phyloP scores from a whole-genome alignment of 1,284 basidiomycete genomes.

The Volvariella surrecta region DNA sequence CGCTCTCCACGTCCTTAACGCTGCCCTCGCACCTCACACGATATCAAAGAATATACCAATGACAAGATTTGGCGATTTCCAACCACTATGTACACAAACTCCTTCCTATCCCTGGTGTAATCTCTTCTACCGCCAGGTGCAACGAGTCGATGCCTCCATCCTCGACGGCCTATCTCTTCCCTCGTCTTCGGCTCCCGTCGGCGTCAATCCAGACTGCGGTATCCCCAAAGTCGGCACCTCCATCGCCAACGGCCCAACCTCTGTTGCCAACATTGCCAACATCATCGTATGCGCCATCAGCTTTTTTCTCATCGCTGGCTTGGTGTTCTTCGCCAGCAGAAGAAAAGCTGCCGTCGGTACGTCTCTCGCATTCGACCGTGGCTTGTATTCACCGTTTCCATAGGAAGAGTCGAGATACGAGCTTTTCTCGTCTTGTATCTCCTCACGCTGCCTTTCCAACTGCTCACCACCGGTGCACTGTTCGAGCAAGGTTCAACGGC shows the following conservation, averaged over 20 bases:
- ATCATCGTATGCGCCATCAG: conserved; percentile 47
- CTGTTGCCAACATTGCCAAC: conserved; percentile 54
- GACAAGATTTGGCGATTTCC: conserved; percentile 48
- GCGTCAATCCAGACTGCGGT: conserved; percentile 49
- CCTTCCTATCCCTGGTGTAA: conserved; percentile 69
- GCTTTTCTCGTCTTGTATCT: conserved; percentile 60
- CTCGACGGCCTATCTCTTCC: conserved; percentile 32
- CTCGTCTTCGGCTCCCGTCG: conserved; percentile 41
- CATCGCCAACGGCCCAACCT: conserved; percentile 19
- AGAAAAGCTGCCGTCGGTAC: conserved; percentile 46
- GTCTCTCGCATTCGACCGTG: conserved; percentile 11
- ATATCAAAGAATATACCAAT: conserved; percentile 4
- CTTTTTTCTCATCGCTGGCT: conserved; percentile 30
- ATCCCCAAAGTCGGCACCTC: conserved; percentile 34
- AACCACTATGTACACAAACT: conserved; percentile 42
- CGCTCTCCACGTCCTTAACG: background rate
- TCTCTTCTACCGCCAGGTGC: conserved; percentile 59
- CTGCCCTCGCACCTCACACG: background rate
- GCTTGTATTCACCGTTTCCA: background rate
- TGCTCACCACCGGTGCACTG: conserved; percentile 70
- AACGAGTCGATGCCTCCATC: conserved; percentile 20
- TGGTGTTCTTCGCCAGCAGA: conserved; percentile 21
- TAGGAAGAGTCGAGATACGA: conserved; percentile 65
- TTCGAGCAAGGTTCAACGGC: conserved; percentile 65
- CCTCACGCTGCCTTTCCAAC: conserved; percentile 66